Percentiles rank a stretch among this genome's conserved stretches.
phyloP scores from a whole-genome alignment of 2,329 filamentous ascomycete species.

The Colletotrichum tropicale region DNA sequence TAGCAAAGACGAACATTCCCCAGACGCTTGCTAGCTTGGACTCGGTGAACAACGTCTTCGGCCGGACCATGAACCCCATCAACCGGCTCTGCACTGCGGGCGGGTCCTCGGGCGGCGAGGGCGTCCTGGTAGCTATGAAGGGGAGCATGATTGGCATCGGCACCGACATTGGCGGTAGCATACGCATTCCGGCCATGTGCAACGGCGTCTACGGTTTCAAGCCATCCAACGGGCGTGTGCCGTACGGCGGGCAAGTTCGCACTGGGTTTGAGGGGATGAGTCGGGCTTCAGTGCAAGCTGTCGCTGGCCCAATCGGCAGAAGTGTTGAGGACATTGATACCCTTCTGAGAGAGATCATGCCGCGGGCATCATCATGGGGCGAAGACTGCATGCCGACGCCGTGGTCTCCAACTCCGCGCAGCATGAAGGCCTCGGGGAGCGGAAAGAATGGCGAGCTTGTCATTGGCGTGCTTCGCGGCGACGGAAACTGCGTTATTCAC shows the following conservation, averaged over 20 bases:
- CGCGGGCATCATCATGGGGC: neutral
- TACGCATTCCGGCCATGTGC: constrained; percentile 15
- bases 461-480: neutral
- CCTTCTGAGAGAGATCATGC: neutral
- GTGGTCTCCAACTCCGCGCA: neutral
- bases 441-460: neutral
- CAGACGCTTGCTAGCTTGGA: constrained; percentile 27
- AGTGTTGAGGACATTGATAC: constrained; percentile 8
- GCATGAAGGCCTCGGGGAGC: neutral
- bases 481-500: constrained; percentile 1
- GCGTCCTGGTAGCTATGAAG: constrained; percentile 2
- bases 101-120: constrained; percentile 16
- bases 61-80: constrained; percentile 14
- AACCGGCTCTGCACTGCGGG: constrained; percentile 10
- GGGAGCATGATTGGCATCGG: constrained; percentile 10
- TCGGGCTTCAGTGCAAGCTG: constrained; percentile 8
- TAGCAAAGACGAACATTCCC: constrained; percentile 27
- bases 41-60: constrained; percentile 17
- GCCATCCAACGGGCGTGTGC: constrained; percentile 3
- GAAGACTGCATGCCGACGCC: constrained; percentile 10
- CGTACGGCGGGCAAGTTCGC: neutral
- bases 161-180: constrained; percentile 16
- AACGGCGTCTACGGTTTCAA: constrained; percentile 18
- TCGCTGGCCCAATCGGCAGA: constrained; percentile 1
- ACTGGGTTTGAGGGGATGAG: neutral